Base-by-base conservation (phyloP, 2,329 filamentous ascomycete genomes). In the Pezicula rhizophila region DNA sequence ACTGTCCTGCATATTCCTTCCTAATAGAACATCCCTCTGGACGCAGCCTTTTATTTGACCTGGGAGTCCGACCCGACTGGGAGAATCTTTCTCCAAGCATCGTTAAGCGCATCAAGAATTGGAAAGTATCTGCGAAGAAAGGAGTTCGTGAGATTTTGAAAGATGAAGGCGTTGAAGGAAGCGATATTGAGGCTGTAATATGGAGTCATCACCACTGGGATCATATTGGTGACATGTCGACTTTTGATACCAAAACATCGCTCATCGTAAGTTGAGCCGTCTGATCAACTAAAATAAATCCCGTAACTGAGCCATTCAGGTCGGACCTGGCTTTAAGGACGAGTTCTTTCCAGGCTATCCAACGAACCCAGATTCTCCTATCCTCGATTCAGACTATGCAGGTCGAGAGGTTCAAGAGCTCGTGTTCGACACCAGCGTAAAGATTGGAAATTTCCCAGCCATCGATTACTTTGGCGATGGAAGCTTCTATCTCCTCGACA, bases 381-480 rank as follows among this genome's bases (percentile, higher is more conserved):
- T 75, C 17, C 51, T 63, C 17, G 68, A 75, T 34, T 63, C 59
- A 18, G 70, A 72, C 49, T 72, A 69, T 48, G 58, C 65, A 33
- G 60, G 54, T 5, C 63, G 73, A 42, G 54, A 68, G 25, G 54
- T 72, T 1, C 54, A 47, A 17, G 60, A 64, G 38, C 56, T 72
- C 33, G 50, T 60, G 14, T 63, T 66, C 38, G 57, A 64, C 40
- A 52, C 59, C 17, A 58, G 53, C 8, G 47, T 69, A 1, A 63
- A 66, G 50, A 68, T 75, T 14, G 72, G 70, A 2, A 57, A 66
- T 5, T 75, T 74, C 56, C 57, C 64, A 33, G 72, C 74, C 1
- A 59, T 65, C 26, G 77, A 80, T 56, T 79, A 71, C 57, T 80
- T 78, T 46, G 70, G 69, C 4, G 77, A 80, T 55, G 77, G 76